Evolutionary conservation across 1,284 basidiomycete genomes (phyloP).

Genomic region (Ganoderma meredithae): DNA sequence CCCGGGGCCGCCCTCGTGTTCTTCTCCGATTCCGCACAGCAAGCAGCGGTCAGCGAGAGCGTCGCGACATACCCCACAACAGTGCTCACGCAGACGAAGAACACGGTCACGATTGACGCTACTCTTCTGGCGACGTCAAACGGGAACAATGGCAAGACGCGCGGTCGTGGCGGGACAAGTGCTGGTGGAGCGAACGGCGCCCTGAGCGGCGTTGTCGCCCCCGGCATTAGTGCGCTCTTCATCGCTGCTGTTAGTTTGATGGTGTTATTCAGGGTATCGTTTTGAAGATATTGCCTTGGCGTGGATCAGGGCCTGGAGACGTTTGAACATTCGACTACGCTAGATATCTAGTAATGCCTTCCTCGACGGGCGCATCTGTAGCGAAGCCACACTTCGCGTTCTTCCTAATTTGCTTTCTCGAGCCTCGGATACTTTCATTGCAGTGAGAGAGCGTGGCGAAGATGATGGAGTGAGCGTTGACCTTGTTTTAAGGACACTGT

Average conservation of each 20-base stretch:
- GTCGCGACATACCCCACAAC: slow-evolving; percentile 63
- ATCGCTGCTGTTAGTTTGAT: background rate
- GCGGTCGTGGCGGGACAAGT: slow-evolving; percentile 50
- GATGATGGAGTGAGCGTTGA: background rate
- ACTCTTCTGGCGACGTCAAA: slow-evolving; percentile 55
- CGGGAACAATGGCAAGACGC: slow-evolving; percentile 50
- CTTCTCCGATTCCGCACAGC: slow-evolving; percentile 47
- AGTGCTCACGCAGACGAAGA: slow-evolving; percentile 50
- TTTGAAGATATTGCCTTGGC: background rate
- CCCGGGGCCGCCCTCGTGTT: slow-evolving; percentile 72
- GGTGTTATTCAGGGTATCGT: background rate
- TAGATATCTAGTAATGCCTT: slow-evolving; percentile 1
- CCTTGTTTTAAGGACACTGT: background rate
- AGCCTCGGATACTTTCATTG: background rate
- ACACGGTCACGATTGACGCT: slow-evolving; percentile 47
- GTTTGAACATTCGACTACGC: background rate
- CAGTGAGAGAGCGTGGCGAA: background rate
- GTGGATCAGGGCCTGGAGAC: background rate
- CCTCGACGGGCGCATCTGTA: background rate
- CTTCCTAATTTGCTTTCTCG: background rate
- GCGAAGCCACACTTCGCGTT: background rate
- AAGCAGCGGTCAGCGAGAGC: slow-evolving; percentile 48
- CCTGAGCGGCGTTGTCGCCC: slow-evolving; percentile 21
- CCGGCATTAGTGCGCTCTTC: slow-evolving; percentile 12
- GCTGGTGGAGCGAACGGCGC: slow-evolving; percentile 42